Conservation (phyloP, 2,329 filamentous ascomycete genomes). For the Hymenoscyphus fraxineus region DNA sequence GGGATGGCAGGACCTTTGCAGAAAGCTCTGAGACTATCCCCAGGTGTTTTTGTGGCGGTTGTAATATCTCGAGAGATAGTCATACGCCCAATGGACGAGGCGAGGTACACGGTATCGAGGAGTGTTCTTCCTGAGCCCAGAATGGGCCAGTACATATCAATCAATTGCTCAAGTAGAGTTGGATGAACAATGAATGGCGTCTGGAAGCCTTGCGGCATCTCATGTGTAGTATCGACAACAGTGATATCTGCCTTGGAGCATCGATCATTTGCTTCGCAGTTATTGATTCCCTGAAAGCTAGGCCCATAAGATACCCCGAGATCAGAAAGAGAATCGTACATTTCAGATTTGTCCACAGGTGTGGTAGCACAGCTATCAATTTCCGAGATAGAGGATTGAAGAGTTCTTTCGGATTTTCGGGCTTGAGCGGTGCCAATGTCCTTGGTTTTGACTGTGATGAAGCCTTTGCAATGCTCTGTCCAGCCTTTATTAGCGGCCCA, state of each 20-base stretch:
- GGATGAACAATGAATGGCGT: constrained; percentile 43
- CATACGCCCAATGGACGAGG: constrained; percentile 40
- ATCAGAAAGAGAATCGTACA: constrained; percentile 46
- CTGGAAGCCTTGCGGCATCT: constrained; percentile 45
- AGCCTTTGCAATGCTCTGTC: constrained; percentile 55
- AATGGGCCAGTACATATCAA: constrained; percentile 42
- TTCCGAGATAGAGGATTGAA: constrained; percentile 35
- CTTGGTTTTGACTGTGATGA: constrained; percentile 41
- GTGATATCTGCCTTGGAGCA: constrained; percentile 36
- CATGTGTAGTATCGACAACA: constrained; percentile 41
- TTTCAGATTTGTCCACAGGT: constrained; percentile 34
- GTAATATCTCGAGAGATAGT: constrained; percentile 37
- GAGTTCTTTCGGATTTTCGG: constrained; percentile 12
- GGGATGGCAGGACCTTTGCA: constrained; percentile 36
- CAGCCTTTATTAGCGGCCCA: constrained; percentile 51
- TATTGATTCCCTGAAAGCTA: constrained; percentile 48
- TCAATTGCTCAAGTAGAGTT: constrained; percentile 43
- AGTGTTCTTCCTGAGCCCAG: constrained; percentile 35
- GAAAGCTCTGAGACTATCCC: constrained; percentile 37
- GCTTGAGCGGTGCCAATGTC: constrained; percentile 35
- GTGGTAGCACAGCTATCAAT: constrained; percentile 31
- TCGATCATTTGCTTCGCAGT: constrained; percentile 40
- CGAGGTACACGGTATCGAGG: constrained; percentile 42
- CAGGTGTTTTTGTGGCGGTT: constrained; percentile 38
- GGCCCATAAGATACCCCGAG: constrained; percentile 49